Conservation (phyloP, 306 rosid genomes). For the Rosa multiflora region DNA sequence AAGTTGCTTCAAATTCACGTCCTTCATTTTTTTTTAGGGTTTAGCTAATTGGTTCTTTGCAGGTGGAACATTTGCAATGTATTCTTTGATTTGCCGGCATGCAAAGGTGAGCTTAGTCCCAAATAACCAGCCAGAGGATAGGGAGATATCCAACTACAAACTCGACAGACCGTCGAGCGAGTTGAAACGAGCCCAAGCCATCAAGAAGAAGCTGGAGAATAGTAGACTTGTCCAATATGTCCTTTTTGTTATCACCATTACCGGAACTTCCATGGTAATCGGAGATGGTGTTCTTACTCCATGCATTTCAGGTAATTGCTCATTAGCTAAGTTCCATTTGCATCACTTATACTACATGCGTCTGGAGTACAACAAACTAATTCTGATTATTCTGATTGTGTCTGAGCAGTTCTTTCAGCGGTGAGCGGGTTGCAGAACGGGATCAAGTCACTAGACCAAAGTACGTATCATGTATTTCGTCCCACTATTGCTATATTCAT, state of each 20-base stretch:
- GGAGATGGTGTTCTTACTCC: conserved; percentile 56
- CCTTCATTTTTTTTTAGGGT: background rate
- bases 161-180: conserved; percentile 23
- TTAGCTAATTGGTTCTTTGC: background rate
- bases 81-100: conserved; percentile 36
- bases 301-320: conserved; percentile 60
- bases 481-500: too few species aligned
- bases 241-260: conserved; percentile 32
- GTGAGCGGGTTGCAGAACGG: conserved; percentile 74
- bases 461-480: conserved; percentile 21
- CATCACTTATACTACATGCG: background rate
- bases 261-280: conserved; percentile 48
- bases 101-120: conserved; percentile 39
- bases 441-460: conserved; percentile 53
- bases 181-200: conserved; percentile 14
- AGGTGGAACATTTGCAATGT: conserved; percentile 37
- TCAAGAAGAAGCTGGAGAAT: conserved; percentile 32
- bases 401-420: conserved; percentile 59
- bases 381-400: background rate
- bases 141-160: conserved; percentile 34
- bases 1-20: background rate
- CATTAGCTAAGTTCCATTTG: background rate
- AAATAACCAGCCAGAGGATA: conserved; percentile 35
- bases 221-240: conserved; percentile 7
- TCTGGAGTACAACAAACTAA: background rate